phyloP scores from a whole-genome alignment of 2,329 filamentous ascomycete species.

The Hansfordia pulvinata region DNA sequence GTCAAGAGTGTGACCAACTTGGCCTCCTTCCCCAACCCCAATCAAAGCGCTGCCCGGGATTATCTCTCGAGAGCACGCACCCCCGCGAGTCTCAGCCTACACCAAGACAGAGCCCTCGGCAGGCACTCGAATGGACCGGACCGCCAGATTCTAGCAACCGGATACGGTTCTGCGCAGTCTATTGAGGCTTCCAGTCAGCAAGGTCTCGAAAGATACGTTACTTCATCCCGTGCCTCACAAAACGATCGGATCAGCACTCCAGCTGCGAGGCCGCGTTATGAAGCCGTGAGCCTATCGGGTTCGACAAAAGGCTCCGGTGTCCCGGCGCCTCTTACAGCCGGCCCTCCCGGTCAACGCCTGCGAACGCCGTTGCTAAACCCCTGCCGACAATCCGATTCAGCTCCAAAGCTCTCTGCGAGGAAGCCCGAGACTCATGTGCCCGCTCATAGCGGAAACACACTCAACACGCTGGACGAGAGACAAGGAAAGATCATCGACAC shows the following conservation, averaged over 20 bases:
- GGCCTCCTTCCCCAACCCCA: constrained; percentile 41
- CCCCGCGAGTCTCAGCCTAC: constrained; percentile 6
- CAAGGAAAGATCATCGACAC: constrained; percentile 8
- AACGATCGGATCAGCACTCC: constrained; percentile 3
- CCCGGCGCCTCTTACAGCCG: constrained; percentile 38
- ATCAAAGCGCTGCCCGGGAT: constrained; percentile 35
- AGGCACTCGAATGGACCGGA: neutral
- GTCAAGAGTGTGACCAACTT: constrained; percentile 37
- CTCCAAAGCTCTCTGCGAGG: neutral
- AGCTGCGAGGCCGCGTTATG: constrained; percentile 5
- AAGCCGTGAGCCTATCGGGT: constrained; percentile 9
- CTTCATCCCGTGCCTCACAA: constrained; percentile 2
- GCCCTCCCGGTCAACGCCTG: constrained; percentile 38
- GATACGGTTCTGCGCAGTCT: neutral
- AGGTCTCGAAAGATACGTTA: too few species aligned
- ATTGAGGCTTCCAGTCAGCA: too few species aligned
- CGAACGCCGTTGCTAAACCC: constrained; percentile 31
- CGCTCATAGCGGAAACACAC: neutral
- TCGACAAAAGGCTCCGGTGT: constrained; percentile 22
- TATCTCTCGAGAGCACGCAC: constrained; percentile 21
- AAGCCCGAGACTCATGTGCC: constrained; percentile 2
- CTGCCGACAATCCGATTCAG: constrained; percentile 9
- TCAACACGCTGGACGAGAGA: constrained; percentile 7
- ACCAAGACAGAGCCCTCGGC: constrained; percentile 2
- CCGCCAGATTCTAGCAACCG: neutral